Conservation (phyloP, 1,284 basidiomycete species). For the Ustilago crameri region DNA sequence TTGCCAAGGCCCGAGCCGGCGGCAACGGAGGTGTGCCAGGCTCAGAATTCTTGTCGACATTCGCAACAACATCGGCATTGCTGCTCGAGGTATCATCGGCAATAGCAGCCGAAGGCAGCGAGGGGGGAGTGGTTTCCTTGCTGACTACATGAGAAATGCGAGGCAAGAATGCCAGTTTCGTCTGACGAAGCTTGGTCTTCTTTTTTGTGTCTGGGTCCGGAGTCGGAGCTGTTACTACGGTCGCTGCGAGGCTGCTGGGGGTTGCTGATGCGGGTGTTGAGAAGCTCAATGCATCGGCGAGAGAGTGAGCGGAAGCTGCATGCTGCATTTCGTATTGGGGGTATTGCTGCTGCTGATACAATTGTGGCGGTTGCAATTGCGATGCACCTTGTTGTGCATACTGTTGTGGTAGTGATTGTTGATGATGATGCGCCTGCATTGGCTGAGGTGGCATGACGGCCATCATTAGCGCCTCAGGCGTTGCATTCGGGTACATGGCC, state of each 20-base stretch:
- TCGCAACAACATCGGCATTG: background rate
- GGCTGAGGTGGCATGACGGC: slow-evolving; percentile 5
- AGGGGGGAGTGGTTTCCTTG: background rate
- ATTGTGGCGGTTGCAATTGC: background rate
- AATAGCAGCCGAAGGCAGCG: background rate
- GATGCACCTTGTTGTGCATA: background rate
- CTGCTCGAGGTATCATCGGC: background rate
- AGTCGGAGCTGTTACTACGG: background rate
- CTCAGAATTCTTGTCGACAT: slow-evolving; percentile 8
- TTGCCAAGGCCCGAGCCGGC: slow-evolving; percentile 22
- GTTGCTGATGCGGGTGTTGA: slow-evolving; percentile 1
- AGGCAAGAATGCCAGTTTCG: slow-evolving; percentile 20
- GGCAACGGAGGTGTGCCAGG: slow-evolving; percentile 38
- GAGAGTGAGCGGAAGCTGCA: slow-evolving; percentile 17
- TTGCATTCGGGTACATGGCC: slow-evolving; percentile 6
- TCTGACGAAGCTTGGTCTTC: slow-evolving; percentile 25
- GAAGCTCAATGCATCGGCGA: slow-evolving; percentile 25
- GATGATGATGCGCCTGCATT: background rate
- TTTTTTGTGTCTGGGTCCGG: background rate
- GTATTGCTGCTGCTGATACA: slow-evolving; percentile 1
- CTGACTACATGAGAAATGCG: slow-evolving; percentile 16
- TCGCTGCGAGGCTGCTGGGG: background rate
- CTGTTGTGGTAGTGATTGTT: background rate
- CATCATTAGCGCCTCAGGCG: slow-evolving; percentile 8
- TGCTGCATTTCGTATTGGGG: background rate